phyloP scores from a whole-genome alignment of 805 yeast species.

The Candida quercuum region DNA sequence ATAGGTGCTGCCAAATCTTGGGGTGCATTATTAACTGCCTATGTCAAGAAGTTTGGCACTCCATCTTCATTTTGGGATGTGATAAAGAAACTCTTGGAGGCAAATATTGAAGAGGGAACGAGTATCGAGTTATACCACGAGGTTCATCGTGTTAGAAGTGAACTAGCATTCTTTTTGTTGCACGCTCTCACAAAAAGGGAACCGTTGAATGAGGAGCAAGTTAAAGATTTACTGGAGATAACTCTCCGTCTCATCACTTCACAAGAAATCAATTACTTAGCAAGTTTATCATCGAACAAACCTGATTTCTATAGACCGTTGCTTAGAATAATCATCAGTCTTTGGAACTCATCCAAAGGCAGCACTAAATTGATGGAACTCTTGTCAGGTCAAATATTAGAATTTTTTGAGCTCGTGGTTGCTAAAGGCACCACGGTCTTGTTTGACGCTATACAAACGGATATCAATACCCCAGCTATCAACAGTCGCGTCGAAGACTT shows the following conservation, averaged over 20 bases:
- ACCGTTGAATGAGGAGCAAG: slow-evolving; percentile 12
- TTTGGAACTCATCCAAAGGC: slow-evolving; percentile 38
- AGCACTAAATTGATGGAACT: slow-evolving; percentile 39
- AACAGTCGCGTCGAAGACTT: slow-evolving; percentile 60
- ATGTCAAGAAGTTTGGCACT: slow-evolving; percentile 37
- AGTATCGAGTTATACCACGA: slow-evolving; percentile 42
- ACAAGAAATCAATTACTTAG: slow-evolving; percentile 41
- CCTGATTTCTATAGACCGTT: slow-evolving; percentile 50
- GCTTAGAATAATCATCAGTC: slow-evolving; percentile 50
- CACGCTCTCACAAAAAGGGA: slow-evolving; percentile 10
- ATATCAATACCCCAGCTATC: slow-evolving; percentile 33
- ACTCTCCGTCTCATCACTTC: slow-evolving; percentile 43
- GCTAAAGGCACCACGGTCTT: slow-evolving; percentile 61
- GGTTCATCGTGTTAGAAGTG: slow-evolving; percentile 58
- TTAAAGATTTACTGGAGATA: slow-evolving; percentile 21
- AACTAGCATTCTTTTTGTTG: slow-evolving; percentile 49
- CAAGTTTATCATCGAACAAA: slow-evolving; percentile 33
- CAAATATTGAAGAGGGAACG: slow-evolving; percentile 47
- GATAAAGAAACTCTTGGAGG: slow-evolving; percentile 45
- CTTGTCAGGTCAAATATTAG: slow-evolving; percentile 46
- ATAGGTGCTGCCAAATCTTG: slow-evolving; percentile 65
- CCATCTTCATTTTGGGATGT: slow-evolving; percentile 30
- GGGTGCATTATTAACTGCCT: slow-evolving; percentile 73
- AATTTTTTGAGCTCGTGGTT: slow-evolving; percentile 56
- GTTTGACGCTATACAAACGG: slow-evolving; percentile 53